These are phyloP conservation scores for Arthrinium puccinioides DNA, from an alignment of 2,329 filamentous ascomycete species.

Conservation along the genomic window DNA sequence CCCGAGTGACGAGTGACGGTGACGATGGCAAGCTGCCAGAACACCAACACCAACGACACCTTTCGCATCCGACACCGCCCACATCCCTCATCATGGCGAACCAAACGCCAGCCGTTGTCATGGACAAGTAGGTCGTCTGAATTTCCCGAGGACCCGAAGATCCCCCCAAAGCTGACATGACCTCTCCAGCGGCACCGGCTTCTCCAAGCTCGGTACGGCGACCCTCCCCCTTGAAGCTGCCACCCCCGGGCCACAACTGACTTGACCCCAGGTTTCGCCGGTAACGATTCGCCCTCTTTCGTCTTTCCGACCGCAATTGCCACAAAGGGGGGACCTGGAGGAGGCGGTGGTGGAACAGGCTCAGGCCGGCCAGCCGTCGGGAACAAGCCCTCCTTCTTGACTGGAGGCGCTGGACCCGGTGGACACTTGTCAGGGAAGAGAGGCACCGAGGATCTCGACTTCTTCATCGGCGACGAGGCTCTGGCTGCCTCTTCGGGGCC, in stretches of 20 bases:
- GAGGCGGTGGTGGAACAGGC: conserved; percentile 65
- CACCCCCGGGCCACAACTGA: not conserved
- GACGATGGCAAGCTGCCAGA: too few relatives aligned
- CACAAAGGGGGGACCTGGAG: conserved; percentile 70
- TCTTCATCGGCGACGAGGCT: conserved; percentile 97
- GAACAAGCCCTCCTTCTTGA: conserved; percentile 93
- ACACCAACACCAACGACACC: too few relatives aligned
- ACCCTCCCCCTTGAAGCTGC: conserved; percentile 3
- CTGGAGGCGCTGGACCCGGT: conserved; percentile 75
- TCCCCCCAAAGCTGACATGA: conserved; percentile 15
- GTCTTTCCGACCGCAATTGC: conserved; percentile 98
- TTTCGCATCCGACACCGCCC: too few relatives aligned
- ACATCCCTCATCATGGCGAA: conserved; percentile 67
- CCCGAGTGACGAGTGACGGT: too few relatives aligned
- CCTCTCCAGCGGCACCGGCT: conserved; percentile 82
- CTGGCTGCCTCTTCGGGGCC: conserved; percentile 68
- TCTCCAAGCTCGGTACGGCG: conserved; percentile 88
- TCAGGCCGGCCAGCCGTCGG: conserved; percentile 84
- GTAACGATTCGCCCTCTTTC: conserved; percentile 98
- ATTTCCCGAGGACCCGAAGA: too few relatives aligned
- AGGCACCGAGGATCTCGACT: conserved; percentile 95
- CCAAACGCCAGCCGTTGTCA: conserved; percentile 99
- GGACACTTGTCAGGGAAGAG: conserved; percentile 86
- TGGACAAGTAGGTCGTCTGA: conserved; percentile 89
- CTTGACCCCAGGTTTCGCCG: conserved; percentile 73